Evolutionary conservation across 1,284 basidiomycete genomes (phyloP), one percentile per base, ranked within the genome.

Genomic region (Ganoderma sinense): DNA sequence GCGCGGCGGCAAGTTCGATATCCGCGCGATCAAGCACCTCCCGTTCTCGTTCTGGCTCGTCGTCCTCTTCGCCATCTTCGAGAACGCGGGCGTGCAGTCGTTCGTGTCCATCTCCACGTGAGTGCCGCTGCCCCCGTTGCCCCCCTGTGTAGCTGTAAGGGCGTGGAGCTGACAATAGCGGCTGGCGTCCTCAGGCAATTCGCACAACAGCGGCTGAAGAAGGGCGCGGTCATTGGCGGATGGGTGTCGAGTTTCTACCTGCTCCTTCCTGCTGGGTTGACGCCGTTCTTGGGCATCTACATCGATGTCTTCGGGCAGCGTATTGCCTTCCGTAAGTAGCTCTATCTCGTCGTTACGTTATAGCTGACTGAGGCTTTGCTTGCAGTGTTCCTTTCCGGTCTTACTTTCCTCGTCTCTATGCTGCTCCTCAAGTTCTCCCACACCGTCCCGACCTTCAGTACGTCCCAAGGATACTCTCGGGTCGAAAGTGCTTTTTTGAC

Each of bases 181-280:
- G 56, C 23, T 48, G 4, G 7, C 65, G 41, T 10, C 4, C 56
- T 18, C 53, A 80, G 79, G 40, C 83, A 85, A 80, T 83, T 84
- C 68, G 82, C 83, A 16, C 84, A 85, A 70, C 84, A 85, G 71
- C 78, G 84, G 4, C 75, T 85, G 62, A 78, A 84, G 75, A 83
- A 84, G 74, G 84, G 84, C 53, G 84, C 84, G n/a, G 82, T 85
- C 64, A 80, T 85, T 53, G 83, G 83, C 20, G 84, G 84, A 68
- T 85, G 84, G 84, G 84, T 84, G n/a, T 84, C 84, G 6, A 84
- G 82, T 71, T 83, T 85, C 76, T 85, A 84, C 75, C 76, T 85
- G 51, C 77, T 85, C 43, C 80, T 85, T 3, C 84, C 84, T 0
- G 81, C 82, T 10, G 81, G 81, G 66, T 73, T 84, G 71, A 84